Percentiles rank a stretch among this genome's conserved stretches.
phyloP scores from a whole-genome alignment of 2,329 filamentous ascomycete species.

The Exophiala spinifera region DNA sequence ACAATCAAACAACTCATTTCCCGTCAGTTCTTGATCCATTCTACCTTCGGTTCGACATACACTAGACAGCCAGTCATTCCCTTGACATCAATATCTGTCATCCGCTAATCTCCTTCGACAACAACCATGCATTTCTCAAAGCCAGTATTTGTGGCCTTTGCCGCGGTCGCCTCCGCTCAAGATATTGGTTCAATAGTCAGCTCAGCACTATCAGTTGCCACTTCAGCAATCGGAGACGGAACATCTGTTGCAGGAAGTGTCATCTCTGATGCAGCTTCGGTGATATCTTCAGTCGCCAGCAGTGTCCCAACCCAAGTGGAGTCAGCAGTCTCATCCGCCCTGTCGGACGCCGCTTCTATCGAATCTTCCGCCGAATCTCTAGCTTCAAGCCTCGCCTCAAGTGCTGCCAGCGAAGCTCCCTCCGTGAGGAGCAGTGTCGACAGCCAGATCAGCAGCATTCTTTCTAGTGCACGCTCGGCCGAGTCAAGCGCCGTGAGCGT shows the following conservation, averaged over 20 bases:
- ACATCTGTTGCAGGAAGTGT: constrained; percentile 10
- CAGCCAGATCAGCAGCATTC: constrained; percentile 20
- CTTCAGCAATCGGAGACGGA: constrained; percentile 9
- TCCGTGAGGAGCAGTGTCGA: constrained; percentile 18
- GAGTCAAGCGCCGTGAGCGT: constrained; percentile 14
- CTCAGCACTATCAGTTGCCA: constrained; percentile 13
- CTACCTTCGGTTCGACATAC: background rate
- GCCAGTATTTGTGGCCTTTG: constrained; percentile 19
- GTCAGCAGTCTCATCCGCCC: constrained; percentile 14
- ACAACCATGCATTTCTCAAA: constrained; percentile 23
- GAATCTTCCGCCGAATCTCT: constrained; percentile 9
- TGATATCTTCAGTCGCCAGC: constrained; percentile 17
- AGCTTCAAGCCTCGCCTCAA: constrained; percentile 16
- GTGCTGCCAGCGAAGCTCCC: constrained; percentile 13
- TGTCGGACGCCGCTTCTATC: constrained; percentile 13
- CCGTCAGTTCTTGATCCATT: background rate
- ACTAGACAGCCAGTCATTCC: background rate
- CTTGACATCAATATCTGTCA: background rate
- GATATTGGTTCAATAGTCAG: constrained; percentile 14
- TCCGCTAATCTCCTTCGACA: background rate
- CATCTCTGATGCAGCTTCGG: constrained; percentile 12
- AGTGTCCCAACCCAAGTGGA: constrained; percentile 1
- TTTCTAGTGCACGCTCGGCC: constrained; percentile 11
- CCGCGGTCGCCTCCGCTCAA: constrained; percentile 14
- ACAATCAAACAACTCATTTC: background rate